Percentiles rank a stretch among this genome's conserved stretches.
Evolutionary conservation across 2,329 filamentous ascomycete species (phyloP).

Genomic region (Ascochyta koolunga): DNA sequence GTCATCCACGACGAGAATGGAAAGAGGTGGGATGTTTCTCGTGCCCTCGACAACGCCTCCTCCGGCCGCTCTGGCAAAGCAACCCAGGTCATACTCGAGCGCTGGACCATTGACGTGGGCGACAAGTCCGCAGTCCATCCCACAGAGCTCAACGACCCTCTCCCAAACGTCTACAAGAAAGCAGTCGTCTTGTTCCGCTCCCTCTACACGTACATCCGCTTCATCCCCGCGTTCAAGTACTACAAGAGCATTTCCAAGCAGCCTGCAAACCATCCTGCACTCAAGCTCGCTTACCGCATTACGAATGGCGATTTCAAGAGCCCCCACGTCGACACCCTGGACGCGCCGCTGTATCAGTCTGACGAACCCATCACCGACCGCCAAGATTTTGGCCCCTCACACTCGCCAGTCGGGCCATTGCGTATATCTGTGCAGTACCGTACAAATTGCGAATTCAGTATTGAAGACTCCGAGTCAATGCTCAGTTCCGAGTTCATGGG

Average conservation of each 20-base stretch:
- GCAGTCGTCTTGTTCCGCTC: conserved; percentile 93
- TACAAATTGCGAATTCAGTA: conserved; percentile 85
- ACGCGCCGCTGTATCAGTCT: conserved; percentile 69
- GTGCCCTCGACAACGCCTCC: conserved; percentile 73
- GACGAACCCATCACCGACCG: conserved; percentile 65
- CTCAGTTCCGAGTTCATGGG: conserved; percentile 94
- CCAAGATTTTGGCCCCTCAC: conserved; percentile 81
- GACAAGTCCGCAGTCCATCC: conserved; percentile 61
- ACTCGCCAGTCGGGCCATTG: conserved; percentile 85
- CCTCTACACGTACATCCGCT: conserved; percentile 79
- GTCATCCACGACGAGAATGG: conserved; percentile 87
- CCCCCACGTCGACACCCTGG: conserved; percentile 70
- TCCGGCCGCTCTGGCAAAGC: conserved; percentile 49
- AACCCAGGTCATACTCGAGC: conserved; percentile 83
- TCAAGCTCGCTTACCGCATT: conserved; percentile 83
- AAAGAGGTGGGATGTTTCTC: conserved; percentile 90
- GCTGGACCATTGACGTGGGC: conserved; percentile 87
- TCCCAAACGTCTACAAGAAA: conserved; percentile 96
- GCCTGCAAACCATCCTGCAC: conserved; percentile 63
- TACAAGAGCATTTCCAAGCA: conserved; percentile 75
- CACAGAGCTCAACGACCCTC: conserved; percentile 61
- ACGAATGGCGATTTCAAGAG: conserved; percentile 63
- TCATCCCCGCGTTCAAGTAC: conserved; percentile 87
- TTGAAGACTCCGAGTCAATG: conserved; percentile 89
- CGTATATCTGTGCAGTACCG: conserved; percentile 83